A percentile compares a stretch with the other conserved stretches of the same genome.
These are phyloP conservation scores for Myxozyma neglecta DNA, from an alignment of 805 yeast species.

Conservation along the genomic window DNA sequence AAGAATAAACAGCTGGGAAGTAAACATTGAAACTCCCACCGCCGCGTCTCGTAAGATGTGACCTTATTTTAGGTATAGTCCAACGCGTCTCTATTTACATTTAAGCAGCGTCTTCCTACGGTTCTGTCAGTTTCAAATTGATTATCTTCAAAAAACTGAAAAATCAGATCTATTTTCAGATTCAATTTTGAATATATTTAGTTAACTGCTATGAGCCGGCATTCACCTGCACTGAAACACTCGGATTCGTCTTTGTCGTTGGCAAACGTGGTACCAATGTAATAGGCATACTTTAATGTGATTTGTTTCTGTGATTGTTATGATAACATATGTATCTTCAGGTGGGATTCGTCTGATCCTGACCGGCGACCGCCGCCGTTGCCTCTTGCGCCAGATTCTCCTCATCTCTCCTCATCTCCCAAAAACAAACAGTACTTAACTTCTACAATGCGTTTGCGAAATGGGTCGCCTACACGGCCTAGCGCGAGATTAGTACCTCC, in stretches of 20 bases:
- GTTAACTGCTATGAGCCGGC: constrained; percentile 1
- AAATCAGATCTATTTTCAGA: no score
- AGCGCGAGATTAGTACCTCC: not conserved
- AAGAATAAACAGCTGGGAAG: not conserved
- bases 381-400: constrained; percentile 46
- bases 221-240: constrained; percentile 25
- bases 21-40: not conserved
- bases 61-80: not conserved
- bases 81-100: not conserved
- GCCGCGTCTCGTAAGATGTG: not conserved
- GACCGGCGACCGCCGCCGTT: constrained; percentile 46
- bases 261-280: constrained; percentile 18
- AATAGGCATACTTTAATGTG: not conserved
- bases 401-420: constrained; percentile 30
- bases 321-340: not conserved
- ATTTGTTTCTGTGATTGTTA: not conserved
- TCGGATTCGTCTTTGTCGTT: constrained; percentile 33
- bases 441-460: not conserved
- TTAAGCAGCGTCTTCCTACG: not conserved
- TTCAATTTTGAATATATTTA: not conserved
- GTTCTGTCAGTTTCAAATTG: no score
- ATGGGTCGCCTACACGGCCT: constrained; percentile 12
- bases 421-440: not conserved
- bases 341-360: constrained; percentile 48
- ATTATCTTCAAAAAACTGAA: no score